Evolutionary conservation across 2,329 filamentous ascomycete species (phyloP).

Genomic region (Botrytis hyacinthi): DNA sequence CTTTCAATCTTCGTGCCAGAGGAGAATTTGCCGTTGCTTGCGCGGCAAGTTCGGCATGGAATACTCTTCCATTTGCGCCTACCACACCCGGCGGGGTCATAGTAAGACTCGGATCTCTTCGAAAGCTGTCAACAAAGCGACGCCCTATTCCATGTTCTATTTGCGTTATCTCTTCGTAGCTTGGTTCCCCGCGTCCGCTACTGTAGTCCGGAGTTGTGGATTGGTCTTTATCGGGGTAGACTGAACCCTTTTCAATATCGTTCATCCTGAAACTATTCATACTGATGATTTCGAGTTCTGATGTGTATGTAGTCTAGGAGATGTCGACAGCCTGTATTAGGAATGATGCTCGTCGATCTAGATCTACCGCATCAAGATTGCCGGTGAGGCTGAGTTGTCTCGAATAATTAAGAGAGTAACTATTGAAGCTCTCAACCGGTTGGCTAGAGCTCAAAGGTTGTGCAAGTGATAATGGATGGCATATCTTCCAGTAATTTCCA

Average conservation of each 20-base stretch:
- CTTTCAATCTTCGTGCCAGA: conserved; percentile 74
- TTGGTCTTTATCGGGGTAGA: conserved; percentile 19
- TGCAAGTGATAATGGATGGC: neutral
- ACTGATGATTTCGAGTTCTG: neutral
- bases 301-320: neutral
- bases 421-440: neutral
- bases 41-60: conserved; percentile 62
- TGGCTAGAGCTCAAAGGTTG: neutral
- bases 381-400: conserved; percentile 12
- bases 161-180: conserved; percentile 31
- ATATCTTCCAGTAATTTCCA: neutral
- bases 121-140: conserved; percentile 35
- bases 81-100: conserved; percentile 45
- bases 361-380: neutral
- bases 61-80: conserved; percentile 41
- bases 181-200: conserved; percentile 28
- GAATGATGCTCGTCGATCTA: neutral
- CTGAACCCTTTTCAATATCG: conserved; percentile 25
- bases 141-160: conserved; percentile 25
- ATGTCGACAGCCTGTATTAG: neutral
- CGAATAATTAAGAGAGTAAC: neutral
- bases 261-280: conserved; percentile 16
- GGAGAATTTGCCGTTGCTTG: conserved; percentile 68
- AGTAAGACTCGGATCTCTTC: conserved; percentile 43
- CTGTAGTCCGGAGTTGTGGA: conserved; percentile 26